Base-by-base conservation (phyloP, 805 yeast genomes). In the Candida montana region DNA sequence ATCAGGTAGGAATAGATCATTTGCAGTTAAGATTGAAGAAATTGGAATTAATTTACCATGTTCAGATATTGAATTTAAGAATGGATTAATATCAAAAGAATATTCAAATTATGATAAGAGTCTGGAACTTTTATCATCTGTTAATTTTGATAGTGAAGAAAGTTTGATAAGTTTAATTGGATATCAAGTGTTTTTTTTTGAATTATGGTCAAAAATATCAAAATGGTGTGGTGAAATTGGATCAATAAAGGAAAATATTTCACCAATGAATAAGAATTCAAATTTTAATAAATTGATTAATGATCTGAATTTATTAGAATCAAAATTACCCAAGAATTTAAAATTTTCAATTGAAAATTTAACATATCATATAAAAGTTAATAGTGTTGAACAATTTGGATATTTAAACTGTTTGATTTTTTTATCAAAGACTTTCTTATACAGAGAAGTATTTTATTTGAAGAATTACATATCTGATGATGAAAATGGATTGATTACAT, bases 191-290 rank as follows among this genome's bases (percentile, higher is more conserved):
- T 45, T 59, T 5, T 48, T 60, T 12, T 64, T 65, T 49, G 69
- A 65, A 42, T 43, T 62, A 6, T 66, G 71, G 71, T 55, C 62
- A 10, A 51, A 54, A 24, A 61, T 62, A 8, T 64, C 68, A 4
- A 59, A 62, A 42, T 66, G 69, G 69, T 64, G 62, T 10, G 65
- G 69, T 6, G 65, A 62, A 35, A 52, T 55, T 10, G 67, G 66
- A 3, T 62, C 61, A 1, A 52, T 55, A 33, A 40, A 51, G 23
- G 68, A 63, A 28, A 50, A 44, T 13, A 28, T 48, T 10, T 53
- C 58, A 8, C 68, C 69, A 13, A 57, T 62, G 64, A 46, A 54
- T 7, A 31, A 41, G 12, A 40, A 50, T 12, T 62, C 67, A 10
- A 51, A 58, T 12, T 64, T 57, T 44, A 50, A 48, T 23, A 50